These are phyloP conservation scores for Helichrysum umbraculigerum DNA, from an alignment of 129 eudicot species.

Conservation along the genomic window DNA sequence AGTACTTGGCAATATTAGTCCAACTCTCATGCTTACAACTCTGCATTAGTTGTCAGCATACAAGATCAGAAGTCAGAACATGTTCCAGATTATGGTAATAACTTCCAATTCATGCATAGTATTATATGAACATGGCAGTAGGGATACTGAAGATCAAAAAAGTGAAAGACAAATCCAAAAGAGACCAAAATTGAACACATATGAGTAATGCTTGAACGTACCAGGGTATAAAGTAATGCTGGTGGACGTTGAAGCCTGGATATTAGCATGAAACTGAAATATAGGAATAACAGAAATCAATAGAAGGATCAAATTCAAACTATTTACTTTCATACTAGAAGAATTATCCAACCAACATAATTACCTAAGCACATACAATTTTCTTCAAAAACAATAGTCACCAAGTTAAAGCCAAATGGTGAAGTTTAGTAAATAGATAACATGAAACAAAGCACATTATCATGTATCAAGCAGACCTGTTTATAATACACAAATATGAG, in stretches of 20 bases:
- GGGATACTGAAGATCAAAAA: not conserved
- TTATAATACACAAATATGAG: not conserved
- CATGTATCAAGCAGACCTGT: not conserved
- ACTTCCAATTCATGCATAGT: constrained; percentile 7
- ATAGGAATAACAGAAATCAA: constrained; percentile 12
- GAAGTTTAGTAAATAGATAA: not conserved
- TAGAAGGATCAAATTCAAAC: constrained; percentile 4
- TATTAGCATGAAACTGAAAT: constrained; percentile 84
- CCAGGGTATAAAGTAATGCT: constrained; percentile 92
- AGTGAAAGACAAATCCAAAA: not conserved
- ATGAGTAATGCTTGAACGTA: constrained; percentile 36
- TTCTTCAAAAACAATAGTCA: not conserved
- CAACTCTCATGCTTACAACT: constrained; percentile 98
- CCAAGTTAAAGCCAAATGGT: not conserved
- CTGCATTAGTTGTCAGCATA: constrained; percentile 40
- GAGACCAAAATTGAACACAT: constrained; percentile 1
- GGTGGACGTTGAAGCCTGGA: constrained; percentile 89
- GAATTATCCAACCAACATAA: constrained; percentile 8
- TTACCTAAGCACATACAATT: constrained; percentile 1
- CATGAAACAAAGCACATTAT: not conserved
- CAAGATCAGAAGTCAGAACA: constrained; percentile 9
- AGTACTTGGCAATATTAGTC: constrained; percentile 74
- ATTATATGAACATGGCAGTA: constrained; percentile 1
- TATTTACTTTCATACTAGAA: not conserved
- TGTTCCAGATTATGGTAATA: constrained; percentile 11